Evolutionary conservation across 176 grass and related monocot genomes (phyloP), one percentile per base, ranked within the genome.

Genomic region (Oryza rufipogon): DNA sequence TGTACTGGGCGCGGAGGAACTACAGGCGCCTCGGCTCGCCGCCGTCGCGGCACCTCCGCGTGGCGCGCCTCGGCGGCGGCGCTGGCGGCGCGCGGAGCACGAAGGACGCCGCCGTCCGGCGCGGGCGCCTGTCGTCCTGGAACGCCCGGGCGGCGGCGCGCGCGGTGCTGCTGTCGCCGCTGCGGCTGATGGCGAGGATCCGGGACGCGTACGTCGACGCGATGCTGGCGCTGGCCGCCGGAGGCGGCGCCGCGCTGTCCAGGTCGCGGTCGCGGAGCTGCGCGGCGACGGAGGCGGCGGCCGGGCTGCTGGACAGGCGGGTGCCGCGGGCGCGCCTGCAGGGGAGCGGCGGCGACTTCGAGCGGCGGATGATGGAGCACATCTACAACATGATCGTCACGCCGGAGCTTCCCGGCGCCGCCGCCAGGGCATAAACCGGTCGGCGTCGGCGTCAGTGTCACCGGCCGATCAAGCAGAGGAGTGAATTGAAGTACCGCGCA

Each of bases 291-390:
- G 88, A 81, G 80, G 56, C 52, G 80, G 56, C 52, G 72, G 56
- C 49, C 49, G 76, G 9, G 71, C 68, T 90, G 51, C 81, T 82
- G 85, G 77, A 30, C 2, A 93, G 63, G 61, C 71, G 77, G 10
- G 79, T 93, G 77, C 91, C 91, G 2, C 74, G 66, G 61, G 88
- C 81, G 14, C 78, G 73, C 17, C 16, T 56, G 52, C 56, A 44
- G 20, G 33, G 36, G 4, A 64, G 74, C 4, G 77, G 74, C 4
- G 77, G 20, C 12, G 91, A 93, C 65, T 91, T 93, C 73, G 88
- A 91, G 45, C 66, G 73, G 41, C 78, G 85, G 16, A 93, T 93
- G 91, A 91, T 88, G 86, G 79, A 51, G 66, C 91, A 93, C 54
- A 88, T 93, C 8, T 88, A 91, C 63, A 76, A 20, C 69, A 9